Evolutionary conservation across 257 asterid genomes (phyloP).

Genomic region (Gynochthodes officinalis): DNA sequence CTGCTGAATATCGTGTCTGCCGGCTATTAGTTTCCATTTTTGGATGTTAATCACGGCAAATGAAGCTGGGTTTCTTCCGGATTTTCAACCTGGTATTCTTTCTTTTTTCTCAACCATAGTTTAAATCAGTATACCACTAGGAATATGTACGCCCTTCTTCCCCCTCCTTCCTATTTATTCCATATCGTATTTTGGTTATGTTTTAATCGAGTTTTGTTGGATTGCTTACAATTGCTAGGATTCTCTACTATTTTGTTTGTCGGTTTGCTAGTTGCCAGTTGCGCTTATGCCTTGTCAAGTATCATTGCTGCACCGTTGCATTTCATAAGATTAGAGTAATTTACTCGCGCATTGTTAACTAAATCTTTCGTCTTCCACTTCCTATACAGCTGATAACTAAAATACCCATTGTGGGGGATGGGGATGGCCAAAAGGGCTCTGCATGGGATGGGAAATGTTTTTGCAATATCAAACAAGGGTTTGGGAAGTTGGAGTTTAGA

Average conservation of each 20-base stretch:
- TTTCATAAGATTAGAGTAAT: no score
- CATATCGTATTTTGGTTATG: not conserved
- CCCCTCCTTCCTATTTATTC: not conserved
- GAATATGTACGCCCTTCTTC: not conserved
- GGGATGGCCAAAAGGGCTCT: not conserved
- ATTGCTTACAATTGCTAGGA: no score
- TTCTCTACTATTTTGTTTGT: no score
- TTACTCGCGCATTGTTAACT: no score
- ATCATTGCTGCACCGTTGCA: no score
- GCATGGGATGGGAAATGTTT: not conserved
- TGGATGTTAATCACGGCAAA: not conserved
- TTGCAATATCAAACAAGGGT: not conserved
- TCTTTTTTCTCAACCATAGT: not conserved
- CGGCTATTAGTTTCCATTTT: not conserved
- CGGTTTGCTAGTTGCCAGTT: not conserved
- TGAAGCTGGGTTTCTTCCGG: constrained; percentile 18
- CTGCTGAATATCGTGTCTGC: constrained; percentile 16
- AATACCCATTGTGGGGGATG: not conserved
- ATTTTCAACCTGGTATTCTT: not conserved
- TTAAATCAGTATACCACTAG: not conserved
- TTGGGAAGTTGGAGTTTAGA: not conserved
- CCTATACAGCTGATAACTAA: no score
- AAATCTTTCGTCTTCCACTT: no score
- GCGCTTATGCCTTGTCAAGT: no score
- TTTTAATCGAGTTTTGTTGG: not conserved